Percentiles rank a stretch among this genome's conserved stretches.
Conservation (phyloP, 169 alveolate species). For the Plasmodium knowlesi region DNA sequence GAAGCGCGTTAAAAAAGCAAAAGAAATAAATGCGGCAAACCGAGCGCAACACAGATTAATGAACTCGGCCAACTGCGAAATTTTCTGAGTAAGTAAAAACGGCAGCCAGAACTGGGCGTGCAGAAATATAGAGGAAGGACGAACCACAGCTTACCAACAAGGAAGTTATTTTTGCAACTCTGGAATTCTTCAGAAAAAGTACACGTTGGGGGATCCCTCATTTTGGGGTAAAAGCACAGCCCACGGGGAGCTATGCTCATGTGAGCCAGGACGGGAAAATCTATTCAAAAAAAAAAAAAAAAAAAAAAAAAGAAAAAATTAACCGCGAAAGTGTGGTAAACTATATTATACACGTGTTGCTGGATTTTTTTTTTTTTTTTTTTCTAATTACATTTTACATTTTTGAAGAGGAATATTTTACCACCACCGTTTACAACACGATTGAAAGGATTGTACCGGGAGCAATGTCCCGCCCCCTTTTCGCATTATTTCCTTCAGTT, state of each 20-base stretch:
- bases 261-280: background rate
- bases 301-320: no score
- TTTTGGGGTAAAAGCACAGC: background rate
- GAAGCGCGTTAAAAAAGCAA: background rate
- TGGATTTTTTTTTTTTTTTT: background rate
- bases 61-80: background rate
- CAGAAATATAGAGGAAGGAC: background rate
- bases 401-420: background rate
- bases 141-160: background rate
- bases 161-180: background rate
- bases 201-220: background rate
- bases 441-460: background rate
- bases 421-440: background rate
- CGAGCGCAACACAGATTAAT: background rate
- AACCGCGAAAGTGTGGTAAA: background rate
- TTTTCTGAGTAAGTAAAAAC: no score
- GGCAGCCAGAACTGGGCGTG: background rate
- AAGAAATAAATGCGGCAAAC: background rate
- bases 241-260: background rate
- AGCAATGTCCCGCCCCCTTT: background rate
- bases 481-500: background rate
- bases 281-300: background rate
- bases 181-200: background rate
- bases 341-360: background rate
- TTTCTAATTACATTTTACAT: background rate